Conservation (phyloP, 2,329 filamentous ascomycete species). For the Zarea fungicola region DNA sequence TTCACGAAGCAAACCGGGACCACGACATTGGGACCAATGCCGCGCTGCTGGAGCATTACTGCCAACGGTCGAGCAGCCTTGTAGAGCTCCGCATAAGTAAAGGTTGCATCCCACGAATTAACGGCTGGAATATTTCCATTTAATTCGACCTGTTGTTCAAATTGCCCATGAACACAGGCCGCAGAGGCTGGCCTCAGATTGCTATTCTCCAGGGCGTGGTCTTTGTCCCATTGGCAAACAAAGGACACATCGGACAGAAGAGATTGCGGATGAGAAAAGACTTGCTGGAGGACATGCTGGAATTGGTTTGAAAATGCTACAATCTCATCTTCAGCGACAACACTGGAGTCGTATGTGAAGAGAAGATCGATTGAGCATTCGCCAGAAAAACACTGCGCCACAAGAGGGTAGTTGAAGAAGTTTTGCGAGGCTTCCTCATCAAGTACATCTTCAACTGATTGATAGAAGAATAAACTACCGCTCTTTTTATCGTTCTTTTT, state of each 20-base stretch:
- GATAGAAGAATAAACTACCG: background rate
- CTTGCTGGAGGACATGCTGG: slow-evolving; percentile 7
- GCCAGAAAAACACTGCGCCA: background rate
- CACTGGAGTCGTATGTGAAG: background rate
- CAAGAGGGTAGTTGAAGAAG: slow-evolving; percentile 14
- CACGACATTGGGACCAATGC: background rate
- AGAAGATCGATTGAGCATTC: slow-evolving; percentile 1
- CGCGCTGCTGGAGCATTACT: background rate
- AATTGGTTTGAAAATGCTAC: slow-evolving; percentile 10
- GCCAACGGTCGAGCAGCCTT: background rate
- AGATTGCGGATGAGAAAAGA: background rate
- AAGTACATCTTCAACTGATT: background rate
- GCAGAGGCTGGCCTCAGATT: background rate
- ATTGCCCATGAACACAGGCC: slow-evolving; percentile 10
- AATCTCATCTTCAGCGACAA: background rate
- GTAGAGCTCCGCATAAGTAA: slow-evolving; percentile 9
- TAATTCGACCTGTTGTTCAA: slow-evolving; percentile 2
- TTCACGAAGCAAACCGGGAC: slow-evolving; percentile 14
- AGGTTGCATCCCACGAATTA: slow-evolving; percentile 17
- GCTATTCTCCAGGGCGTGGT: slow-evolving; percentile 1
- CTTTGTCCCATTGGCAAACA: background rate
- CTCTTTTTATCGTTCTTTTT: background rate
- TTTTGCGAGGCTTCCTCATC: slow-evolving; percentile 9
- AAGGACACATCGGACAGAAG: background rate
- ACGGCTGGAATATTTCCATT: slow-evolving; percentile 12